Evolutionary conservation across 2,329 filamentous ascomycete species (phyloP), one percentile per base, ranked within the genome.

Genomic region (Endoconidiophora polonica): DNA sequence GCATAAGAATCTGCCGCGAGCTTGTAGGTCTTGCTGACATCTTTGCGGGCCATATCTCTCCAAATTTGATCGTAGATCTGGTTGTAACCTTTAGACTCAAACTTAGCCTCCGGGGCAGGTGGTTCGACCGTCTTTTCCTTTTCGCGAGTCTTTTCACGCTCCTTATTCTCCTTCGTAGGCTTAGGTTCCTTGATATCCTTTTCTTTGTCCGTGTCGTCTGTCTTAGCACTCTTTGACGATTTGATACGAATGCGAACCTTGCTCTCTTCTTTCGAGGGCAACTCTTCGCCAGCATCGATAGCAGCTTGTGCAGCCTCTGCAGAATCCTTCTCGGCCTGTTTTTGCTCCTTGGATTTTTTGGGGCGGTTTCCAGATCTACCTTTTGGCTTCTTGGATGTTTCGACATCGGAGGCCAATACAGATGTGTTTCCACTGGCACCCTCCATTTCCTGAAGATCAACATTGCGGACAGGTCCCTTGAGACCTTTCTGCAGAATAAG

Each of bases 61-160:
- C 86, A 93, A 56, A 96, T 96, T 63, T 95, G 87, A 59, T 94
- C 88, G 63, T 95, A 95, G 52, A 98, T 90, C 63, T 94, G 88
- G 60, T 93, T 87, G 68, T 93, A 98, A 16, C 85, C 87, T 62
- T 94, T 94, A 46, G 87, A 91, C 57, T 85, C 81, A 65, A 85
- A 91, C 54, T 74, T 74, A 54, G 77, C 73, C 53, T 80, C 74
- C 20, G 76, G 70, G 3, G 75, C 72, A 37, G 69, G 67, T 6
- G 67, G 64, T 24, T 73, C 69, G 51, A 72, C 71, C 41, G 63
- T 64, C 61, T 72, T 47, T 49, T 64, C 59, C 51, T 66, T 63
- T 38, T 65, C 65, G 57, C 70, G 66, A 40, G 63, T 61, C 58
- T 69, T 68, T 57, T 68, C 67, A 52, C 65, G 56, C 45, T 63